These are phyloP conservation scores for Mucor sp. DNA, from an alignment of 371 early-diverging fungal species.

Conservation along the genomic window DNA sequence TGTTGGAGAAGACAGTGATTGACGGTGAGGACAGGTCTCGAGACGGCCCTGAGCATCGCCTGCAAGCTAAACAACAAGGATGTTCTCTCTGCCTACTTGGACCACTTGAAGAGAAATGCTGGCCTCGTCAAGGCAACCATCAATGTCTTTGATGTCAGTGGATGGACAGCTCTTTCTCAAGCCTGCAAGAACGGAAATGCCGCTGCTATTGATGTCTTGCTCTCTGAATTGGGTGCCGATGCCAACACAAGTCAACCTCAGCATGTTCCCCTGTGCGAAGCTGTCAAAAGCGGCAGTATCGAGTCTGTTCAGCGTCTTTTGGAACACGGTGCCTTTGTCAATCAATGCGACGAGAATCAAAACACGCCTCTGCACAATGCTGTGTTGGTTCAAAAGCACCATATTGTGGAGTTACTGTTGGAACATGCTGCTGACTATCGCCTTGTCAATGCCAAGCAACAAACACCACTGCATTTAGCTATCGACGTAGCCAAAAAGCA, in stretches of 20 bases:
- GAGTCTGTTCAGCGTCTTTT: slow-evolving; percentile 18
- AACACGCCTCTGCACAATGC: slow-evolving; percentile 49
- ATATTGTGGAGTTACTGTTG: slow-evolving; percentile 44
- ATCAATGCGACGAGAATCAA: slow-evolving; percentile 15
- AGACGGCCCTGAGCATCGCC: slow-evolving; percentile 31
- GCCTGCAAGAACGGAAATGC: slow-evolving; percentile 32
- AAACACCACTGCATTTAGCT: slow-evolving; percentile 60
- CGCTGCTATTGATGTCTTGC: slow-evolving; percentile 24
- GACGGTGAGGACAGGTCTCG: slow-evolving; percentile 10
- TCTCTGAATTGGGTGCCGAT: slow-evolving; percentile 29
- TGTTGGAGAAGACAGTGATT: no score
- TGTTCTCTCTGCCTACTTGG: slow-evolving; percentile 7
- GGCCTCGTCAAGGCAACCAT: neutral
- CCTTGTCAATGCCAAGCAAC: slow-evolving; percentile 23
- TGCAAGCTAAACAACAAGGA: slow-evolving; percentile 12
- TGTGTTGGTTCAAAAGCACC: slow-evolving; percentile 38
- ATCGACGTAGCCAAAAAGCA: slow-evolving; percentile 50
- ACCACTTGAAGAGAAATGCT: neutral
- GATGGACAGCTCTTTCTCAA: slow-evolving; percentile 31
- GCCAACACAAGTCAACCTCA: slow-evolving; percentile 17
- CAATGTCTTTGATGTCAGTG: slow-evolving; percentile 20
- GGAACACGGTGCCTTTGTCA: slow-evolving; percentile 19
- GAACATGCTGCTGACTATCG: slow-evolving; percentile 40
- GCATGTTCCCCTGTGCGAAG: slow-evolving; percentile 19
- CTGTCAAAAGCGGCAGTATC: slow-evolving; percentile 20